These are phyloP conservation scores for Umbelopsis vinacea DNA, from an alignment of 192 early-diverging fungal genomes.

Conservation along the genomic window DNA sequence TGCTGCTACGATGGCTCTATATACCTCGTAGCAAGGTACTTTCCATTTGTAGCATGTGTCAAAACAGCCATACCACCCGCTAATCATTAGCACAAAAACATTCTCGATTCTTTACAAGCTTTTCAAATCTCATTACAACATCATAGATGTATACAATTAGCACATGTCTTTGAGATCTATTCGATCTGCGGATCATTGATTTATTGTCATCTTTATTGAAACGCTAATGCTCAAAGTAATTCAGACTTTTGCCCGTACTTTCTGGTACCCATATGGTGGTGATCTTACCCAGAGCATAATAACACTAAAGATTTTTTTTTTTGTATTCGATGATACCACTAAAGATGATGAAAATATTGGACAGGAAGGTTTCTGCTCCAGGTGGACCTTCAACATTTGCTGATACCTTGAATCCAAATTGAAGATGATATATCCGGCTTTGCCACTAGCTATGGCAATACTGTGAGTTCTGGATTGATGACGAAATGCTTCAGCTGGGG, in stretches of 20 bases:
- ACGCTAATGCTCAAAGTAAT: constrained; percentile 26
- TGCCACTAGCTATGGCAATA: constrained; percentile 78
- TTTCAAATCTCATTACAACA: no score
- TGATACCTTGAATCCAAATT: constrained; percentile 60
- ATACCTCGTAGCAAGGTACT: no score
- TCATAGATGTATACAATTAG: no score
- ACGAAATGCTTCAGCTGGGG: constrained; percentile 75
- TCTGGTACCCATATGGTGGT: constrained; percentile 26
- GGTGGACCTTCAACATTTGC: constrained; percentile 46
- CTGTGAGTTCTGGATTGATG: constrained; percentile 78
- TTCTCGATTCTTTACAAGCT: no score
- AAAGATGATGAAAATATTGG: constrained; percentile 65
- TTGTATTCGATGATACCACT: no score
- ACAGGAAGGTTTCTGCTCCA: constrained; percentile 51
- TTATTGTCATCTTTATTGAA: background rate
- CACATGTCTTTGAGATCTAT: no score
- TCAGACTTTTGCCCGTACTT: constrained; percentile 23
- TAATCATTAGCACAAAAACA: no score
- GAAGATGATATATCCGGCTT: constrained; percentile 72
- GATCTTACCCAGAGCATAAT: constrained; percentile 42
- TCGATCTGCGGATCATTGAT: background rate
- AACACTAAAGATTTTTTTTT: no score
- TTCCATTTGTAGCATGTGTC: no score
- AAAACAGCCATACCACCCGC: no score
- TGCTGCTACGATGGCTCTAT: no score